Percentiles rank a stretch among this genome's conserved stretches.
These are phyloP conservation scores for Phytophthora hybrid DNA, from an alignment of 352 stramenopile species.

Conservation along the genomic window DNA sequence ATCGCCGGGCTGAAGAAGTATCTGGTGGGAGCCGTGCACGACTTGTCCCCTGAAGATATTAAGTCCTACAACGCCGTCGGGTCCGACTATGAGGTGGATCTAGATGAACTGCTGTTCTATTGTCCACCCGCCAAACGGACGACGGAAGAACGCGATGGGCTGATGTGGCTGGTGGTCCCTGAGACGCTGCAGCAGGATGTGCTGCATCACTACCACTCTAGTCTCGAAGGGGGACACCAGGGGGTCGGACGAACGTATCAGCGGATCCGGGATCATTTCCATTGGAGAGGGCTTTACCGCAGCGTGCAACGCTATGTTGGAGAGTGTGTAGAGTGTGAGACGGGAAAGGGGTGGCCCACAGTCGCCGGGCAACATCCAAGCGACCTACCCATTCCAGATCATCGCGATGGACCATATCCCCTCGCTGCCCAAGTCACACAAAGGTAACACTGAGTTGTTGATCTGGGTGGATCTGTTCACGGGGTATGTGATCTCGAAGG, in stretches of 20 bases:
- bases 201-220: not conserved
- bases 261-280: not conserved
- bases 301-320: not conserved
- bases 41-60: too few relatives aligned
- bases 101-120: not conserved
- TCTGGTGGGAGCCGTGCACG: too few relatives aligned
- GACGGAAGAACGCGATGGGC: not conserved
- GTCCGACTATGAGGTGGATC: too few relatives aligned
- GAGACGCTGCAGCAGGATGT: not conserved
- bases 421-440: not conserved
- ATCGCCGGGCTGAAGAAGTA: too few relatives aligned
- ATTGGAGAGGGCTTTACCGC: not conserved
- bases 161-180: not conserved
- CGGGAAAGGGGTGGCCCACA: constrained; percentile 3
- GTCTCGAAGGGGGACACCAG: not conserved
- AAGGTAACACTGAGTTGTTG: not conserved
- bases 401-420: not conserved
- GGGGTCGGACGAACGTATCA: not conserved
- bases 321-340: constrained; percentile 8
- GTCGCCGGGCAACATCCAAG: not conserved
- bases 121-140: not conserved
- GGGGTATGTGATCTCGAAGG: not conserved
- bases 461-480: not conserved
- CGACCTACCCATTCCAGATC: not conserved
- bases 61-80: too few relatives aligned